phyloP scores from a whole-genome alignment of 345 rosid species.

The Nephelium lappaceum region DNA sequence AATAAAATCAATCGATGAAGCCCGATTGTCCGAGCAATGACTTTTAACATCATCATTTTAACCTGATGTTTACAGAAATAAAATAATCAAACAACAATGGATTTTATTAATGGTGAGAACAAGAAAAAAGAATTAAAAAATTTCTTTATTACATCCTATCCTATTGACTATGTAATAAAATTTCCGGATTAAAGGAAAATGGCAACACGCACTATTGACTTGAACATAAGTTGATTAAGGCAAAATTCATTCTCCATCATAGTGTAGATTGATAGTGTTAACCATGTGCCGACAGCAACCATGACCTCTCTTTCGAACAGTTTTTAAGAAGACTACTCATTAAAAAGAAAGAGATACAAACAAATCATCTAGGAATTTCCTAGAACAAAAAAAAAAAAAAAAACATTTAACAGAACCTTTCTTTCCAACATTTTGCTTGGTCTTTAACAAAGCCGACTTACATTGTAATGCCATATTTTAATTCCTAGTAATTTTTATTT shows the following conservation, averaged over 20 bases:
- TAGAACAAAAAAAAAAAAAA: too few relatives aligned
- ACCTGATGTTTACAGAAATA: conserved; percentile 50
- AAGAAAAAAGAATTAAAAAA: background rate
- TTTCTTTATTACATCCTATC: background rate
- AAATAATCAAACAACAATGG: background rate
- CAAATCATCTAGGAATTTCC: too few relatives aligned
- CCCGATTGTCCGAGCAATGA: conserved; percentile 87
- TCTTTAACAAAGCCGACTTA: background rate
- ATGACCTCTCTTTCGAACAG: background rate
- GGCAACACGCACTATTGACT: background rate
- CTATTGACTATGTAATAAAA: background rate
- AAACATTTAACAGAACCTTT: background rate
- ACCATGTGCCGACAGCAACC: background rate
- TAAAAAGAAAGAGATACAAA: too few relatives aligned
- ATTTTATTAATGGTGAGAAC: conserved; percentile 10
- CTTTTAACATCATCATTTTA: conserved; percentile 91
- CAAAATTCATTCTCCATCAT: background rate
- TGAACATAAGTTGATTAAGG: background rate
- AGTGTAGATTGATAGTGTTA: background rate
- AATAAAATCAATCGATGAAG: conserved; percentile 80
- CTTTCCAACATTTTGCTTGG: background rate
- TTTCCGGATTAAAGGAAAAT: background rate
- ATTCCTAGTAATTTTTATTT: background rate
- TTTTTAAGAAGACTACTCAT: too few relatives aligned
- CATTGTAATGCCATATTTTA: background rate